phyloP scores from a whole-genome alignment of 495 filamentous ascomycete species.

The Haplographium delicatum region DNA sequence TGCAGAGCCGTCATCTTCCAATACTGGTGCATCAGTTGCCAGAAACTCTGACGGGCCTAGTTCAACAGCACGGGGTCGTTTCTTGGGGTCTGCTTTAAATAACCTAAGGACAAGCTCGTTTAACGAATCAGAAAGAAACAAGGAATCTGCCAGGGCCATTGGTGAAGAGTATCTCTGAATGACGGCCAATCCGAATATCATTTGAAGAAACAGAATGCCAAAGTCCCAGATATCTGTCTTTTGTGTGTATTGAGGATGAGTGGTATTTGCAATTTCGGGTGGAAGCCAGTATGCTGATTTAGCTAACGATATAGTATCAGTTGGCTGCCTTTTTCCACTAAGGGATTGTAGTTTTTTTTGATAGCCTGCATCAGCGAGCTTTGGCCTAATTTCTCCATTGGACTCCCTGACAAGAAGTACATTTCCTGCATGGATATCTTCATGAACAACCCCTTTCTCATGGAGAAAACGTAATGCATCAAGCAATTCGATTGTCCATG shows the following conservation, averaged over 20 bases:
- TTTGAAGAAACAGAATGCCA: constrained; percentile 83
- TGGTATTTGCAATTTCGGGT: constrained; percentile 64
- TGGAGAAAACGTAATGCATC: constrained; percentile 86
- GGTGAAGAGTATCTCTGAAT: constrained; percentile 75
- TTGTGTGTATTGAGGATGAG: constrained; percentile 54
- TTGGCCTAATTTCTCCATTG: constrained; percentile 54
- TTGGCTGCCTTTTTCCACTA: constrained; percentile 38
- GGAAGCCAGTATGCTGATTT: constrained; percentile 80
- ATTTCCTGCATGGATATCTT: constrained; percentile 69
- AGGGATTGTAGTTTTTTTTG: constrained; percentile 57
- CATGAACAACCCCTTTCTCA: constrained; percentile 69
- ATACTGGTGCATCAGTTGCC: constrained; percentile 52
- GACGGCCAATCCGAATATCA: constrained; percentile 83
- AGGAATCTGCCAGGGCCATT: constrained; percentile 55
- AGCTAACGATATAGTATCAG: constrained; percentile 49
- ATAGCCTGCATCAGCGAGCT: constrained; percentile 65
- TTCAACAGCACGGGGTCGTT: constrained; percentile 84
- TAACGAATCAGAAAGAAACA: constrained; percentile 62
- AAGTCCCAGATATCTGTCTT: constrained; percentile 96
- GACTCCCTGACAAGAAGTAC: constrained; percentile 61
- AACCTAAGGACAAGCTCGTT: constrained; percentile 75
- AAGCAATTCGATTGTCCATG: constrained; percentile 87
- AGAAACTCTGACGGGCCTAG: constrained; percentile 84
- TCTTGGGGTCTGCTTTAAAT: constrained; percentile 77
- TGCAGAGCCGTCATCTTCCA: constrained; percentile 37